phyloP scores from a whole-genome alignment of 1,284 basidiomycete species.

The Xerocomus minutiporus region DNA sequence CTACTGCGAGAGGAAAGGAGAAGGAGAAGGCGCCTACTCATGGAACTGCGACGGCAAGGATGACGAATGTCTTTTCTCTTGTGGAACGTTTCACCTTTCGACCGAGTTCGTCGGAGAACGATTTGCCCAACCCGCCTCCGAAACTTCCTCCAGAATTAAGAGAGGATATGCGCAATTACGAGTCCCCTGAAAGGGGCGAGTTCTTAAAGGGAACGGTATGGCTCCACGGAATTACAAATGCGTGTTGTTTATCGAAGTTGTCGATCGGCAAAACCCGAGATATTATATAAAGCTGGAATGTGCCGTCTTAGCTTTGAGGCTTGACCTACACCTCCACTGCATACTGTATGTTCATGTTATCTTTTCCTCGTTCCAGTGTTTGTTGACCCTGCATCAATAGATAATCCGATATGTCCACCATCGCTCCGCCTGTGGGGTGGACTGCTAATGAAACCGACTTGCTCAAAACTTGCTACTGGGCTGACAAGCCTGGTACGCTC shows the following conservation, averaged over 20 bases:
- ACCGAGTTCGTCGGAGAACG: constrained; percentile 75
- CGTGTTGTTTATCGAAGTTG: too few species aligned
- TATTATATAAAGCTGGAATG: neutral
- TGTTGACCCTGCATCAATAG: neutral
- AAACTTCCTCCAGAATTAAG: constrained; percentile 79
- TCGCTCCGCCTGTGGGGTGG: constrained; percentile 4
- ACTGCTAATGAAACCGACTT: neutral
- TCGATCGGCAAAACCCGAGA: neutral
- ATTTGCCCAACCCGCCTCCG: constrained; percentile 66
- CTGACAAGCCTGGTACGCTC: constrained; percentile 1
- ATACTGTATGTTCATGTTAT: neutral
- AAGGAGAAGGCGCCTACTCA: constrained; percentile 25
- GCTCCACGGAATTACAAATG: too few species aligned
- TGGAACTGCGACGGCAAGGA: constrained; percentile 32
- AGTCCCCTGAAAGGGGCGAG: too few species aligned
- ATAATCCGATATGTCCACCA: neutral
- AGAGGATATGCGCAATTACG: too few species aligned
- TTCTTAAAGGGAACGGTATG: too few species aligned
- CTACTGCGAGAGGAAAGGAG: constrained; percentile 39
- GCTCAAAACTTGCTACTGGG: constrained; percentile 2
- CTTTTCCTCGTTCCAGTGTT: too few species aligned
- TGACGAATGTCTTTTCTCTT: constrained; percentile 90
- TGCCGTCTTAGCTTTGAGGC: neutral
- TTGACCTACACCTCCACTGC: neutral
- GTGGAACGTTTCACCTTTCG: constrained; percentile 96